Percentiles rank a stretch among this genome's conserved stretches.
Evolutionary conservation across 257 asterid species (phyloP).

Genomic region (Solanum rostratum): DNA sequence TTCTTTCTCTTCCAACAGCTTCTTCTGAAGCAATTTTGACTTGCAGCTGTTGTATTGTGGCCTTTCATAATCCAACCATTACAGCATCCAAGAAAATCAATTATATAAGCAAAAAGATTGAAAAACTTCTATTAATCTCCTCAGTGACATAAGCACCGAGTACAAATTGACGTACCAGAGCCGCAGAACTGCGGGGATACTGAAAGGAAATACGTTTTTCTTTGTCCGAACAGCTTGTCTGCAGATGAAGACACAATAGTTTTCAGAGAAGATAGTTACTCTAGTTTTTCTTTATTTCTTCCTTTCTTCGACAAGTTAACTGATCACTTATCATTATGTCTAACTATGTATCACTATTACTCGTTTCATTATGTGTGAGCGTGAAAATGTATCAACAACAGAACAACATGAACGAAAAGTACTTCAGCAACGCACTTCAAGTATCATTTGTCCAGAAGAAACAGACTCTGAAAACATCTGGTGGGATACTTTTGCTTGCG

Average conservation of each 20-base stretch:
- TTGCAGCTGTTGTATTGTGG: constrained; percentile 51
- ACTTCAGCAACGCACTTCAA: not conserved
- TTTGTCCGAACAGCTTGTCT: constrained; percentile 60
- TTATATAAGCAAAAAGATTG: not conserved
- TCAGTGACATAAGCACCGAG: not conserved
- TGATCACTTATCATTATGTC: not conserved
- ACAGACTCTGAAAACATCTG: not conserved
- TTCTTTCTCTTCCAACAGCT: constrained; percentile 66
- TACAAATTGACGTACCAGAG: constrained; percentile 32
- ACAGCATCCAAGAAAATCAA: constrained; percentile 4
- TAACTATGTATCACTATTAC: not conserved
- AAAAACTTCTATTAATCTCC: not conserved
- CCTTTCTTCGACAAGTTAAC: not conserved
- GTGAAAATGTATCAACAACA: not conserved
- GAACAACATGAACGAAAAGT: not conserved
- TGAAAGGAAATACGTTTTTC: constrained; percentile 67
- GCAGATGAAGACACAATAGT: constrained; percentile 19
- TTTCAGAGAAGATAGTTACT: not conserved
- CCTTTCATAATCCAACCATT: constrained; percentile 31
- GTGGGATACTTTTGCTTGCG: too few relatives aligned
- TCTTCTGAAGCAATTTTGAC: constrained; percentile 72
- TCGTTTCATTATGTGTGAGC: not conserved
- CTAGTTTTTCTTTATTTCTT: not conserved
- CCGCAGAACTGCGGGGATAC: constrained; percentile 32
- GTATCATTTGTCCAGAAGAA: not conserved